A percentile compares a stretch with the other conserved stretches of the same genome.
Evolutionary conservation across 2,329 filamentous ascomycete genomes (phyloP).

Genomic region (Tothia fuscella): DNA sequence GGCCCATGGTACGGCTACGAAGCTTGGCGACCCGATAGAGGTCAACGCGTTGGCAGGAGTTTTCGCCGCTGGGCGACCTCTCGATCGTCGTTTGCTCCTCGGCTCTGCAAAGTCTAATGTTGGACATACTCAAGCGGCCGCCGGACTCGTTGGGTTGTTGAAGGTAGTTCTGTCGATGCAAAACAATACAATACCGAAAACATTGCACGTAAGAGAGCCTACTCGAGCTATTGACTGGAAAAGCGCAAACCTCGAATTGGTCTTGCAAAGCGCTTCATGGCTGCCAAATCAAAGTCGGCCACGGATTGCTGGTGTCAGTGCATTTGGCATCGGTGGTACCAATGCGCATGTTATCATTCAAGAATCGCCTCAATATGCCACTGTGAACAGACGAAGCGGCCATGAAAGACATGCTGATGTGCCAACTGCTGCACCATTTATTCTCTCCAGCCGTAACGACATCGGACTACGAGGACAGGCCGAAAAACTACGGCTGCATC

Average conservation of each 20-base stretch:
- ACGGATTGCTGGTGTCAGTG: background rate
- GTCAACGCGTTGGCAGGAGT: background rate
- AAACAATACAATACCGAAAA: slow-evolving; percentile 27
- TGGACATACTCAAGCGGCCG: slow-evolving; percentile 35
- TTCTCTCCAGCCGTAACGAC: no score
- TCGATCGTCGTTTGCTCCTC: background rate
- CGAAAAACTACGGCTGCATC: no score
- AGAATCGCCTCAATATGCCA: background rate
- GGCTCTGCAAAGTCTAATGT: slow-evolving; percentile 13
- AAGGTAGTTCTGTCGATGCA: slow-evolving; percentile 34
- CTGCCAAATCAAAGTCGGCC: background rate
- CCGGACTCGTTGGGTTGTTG: slow-evolving; percentile 32
- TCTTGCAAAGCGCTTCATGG: background rate
- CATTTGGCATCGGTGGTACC: background rate
- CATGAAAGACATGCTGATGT: no score
- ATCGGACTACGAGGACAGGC: no score
- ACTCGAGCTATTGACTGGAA: slow-evolving; percentile 12
- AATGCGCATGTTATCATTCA: background rate
- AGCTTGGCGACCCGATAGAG: background rate
- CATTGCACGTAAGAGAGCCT: slow-evolving; percentile 20
- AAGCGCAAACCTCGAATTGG: background rate
- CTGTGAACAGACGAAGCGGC: no score
- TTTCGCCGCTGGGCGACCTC: background rate
- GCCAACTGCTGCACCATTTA: no score
- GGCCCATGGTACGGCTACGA: background rate